Evolutionary conservation across 1,284 basidiomycete genomes (phyloP), one percentile per base, ranked within the genome.

Genomic region (Peniophora sp.): DNA sequence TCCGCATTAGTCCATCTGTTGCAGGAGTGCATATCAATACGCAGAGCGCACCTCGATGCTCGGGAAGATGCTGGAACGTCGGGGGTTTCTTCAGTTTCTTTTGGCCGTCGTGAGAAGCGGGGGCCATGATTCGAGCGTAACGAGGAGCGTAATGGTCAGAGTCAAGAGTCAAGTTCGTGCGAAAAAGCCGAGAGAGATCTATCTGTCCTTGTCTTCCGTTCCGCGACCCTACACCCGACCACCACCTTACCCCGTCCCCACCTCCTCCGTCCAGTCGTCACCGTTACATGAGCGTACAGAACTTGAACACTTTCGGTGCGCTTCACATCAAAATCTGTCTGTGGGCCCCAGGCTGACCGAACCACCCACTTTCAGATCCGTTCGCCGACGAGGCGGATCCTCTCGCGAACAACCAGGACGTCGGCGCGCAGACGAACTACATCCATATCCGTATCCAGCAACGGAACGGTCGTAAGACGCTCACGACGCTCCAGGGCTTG

Each of bases 361-460:
- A 22, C 47, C n/a, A n/a, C n/a, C 34, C 49, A 51, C 22, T 45
- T 51, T 24, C 59, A 94, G 92, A 96, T 82, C 93, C 92, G 74
- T 94, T 95, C 77, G 90, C 87, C 74, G 92, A 92, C 72, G 87
- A 88, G 70, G 85, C 81, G 64, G 90, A 92, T 74, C 81, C 83
- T 66, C 81, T 90, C 68, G 79, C 74, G 67, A 73, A 75, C 60
- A 79, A 73, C 64, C 75, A 86, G 63, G 83, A 89, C 75, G 85
- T 88, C 63, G 88, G 89, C 61, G 88, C 88, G 58, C 83, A 87
- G 66, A 74, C 81, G 64, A 85, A 92, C 69, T 92, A 94, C 72
- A 92, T 95, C 68, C 92, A 95, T 69, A 90, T 96, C 66, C 92
- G 92, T 76, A 91, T 99, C 65, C 97, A 99, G 73, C 97, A 99